Evolutionary conservation across 345 rosid species (phyloP).

Genomic region (Eucalyptus virginea): DNA sequence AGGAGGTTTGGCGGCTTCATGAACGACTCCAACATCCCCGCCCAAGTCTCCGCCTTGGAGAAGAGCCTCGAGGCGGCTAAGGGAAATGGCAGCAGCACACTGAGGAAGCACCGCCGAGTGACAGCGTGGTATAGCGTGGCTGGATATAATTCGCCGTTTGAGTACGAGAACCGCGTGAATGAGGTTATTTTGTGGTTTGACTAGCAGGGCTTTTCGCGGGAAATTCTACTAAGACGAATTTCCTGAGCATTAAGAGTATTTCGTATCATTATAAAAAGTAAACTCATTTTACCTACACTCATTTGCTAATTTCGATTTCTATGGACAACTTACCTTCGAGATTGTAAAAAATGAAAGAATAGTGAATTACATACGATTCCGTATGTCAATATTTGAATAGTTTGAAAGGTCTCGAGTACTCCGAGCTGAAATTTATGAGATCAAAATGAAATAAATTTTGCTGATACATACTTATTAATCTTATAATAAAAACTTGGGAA

Average conservation of each 20-base stretch:
- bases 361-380: background rate
- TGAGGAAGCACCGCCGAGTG: background rate
- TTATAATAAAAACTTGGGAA: background rate
- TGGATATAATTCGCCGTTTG: slow-evolving; percentile 7
- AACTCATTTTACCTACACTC: background rate
- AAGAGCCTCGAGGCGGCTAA: background rate
- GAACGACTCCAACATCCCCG: background rate
- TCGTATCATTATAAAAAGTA: background rate
- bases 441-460: background rate
- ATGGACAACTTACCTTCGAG: background rate
- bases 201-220: background rate
- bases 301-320: background rate
- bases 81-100: background rate
- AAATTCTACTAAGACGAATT: background rate
- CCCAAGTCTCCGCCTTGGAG: background rate
- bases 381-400: background rate
- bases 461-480: background rate
- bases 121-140: background rate
- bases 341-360: background rate
- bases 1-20: slow-evolving; percentile 9
- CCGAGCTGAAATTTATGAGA: background rate
- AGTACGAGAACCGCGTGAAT: slow-evolving; percentile 1
- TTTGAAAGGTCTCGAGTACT: background rate
- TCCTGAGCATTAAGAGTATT: background rate
- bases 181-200: slow-evolving; percentile 7